Percentiles rank a stretch among this genome's conserved stretches.
These are phyloP conservation scores for Wickerhamomyces ciferrii DNA, from an alignment of 805 yeast species.

Conservation along the genomic window DNA sequence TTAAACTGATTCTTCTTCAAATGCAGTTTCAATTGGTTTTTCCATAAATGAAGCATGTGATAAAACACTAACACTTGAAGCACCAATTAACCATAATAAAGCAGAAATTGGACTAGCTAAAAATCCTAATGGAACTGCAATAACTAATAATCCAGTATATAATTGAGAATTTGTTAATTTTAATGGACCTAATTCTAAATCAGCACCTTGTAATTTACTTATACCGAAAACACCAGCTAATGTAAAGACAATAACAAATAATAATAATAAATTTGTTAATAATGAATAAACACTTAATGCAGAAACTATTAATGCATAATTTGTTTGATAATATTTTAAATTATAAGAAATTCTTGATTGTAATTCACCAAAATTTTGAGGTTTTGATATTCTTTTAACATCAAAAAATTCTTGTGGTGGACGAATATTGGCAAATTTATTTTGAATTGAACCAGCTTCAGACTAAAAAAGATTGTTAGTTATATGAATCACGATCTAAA, in stretches of 20 bases:
- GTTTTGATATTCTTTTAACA: conserved; percentile 82
- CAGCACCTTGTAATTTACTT: conserved; percentile 74
- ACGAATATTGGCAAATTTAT: conserved; percentile 64
- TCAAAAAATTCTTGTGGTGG: conserved; percentile 95
- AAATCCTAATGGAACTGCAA: conserved; percentile 78
- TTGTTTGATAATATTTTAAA: conserved; percentile 80
- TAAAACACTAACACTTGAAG: conserved; percentile 71
- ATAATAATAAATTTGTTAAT: conserved; percentile 75
- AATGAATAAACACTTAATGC: conserved; percentile 78
- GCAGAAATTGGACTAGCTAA: conserved; percentile 88
- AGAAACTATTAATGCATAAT: conserved; percentile 71
- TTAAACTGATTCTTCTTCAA: conserved; percentile 61
- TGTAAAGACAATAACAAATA: conserved; percentile 77
- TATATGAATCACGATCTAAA: no score
- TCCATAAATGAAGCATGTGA: conserved; percentile 90
- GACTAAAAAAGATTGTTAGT: conserved; percentile 18
- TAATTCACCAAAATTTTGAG: conserved; percentile 80
- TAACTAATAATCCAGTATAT: conserved; percentile 74
- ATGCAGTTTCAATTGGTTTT: conserved; percentile 92
- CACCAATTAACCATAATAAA: conserved; percentile 86
- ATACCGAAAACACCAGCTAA: conserved; percentile 76
- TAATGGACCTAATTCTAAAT: conserved; percentile 66
- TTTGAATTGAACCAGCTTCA: conserved; percentile 51
- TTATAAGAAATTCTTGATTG: conserved; percentile 88
- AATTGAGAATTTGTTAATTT: conserved; percentile 71